These are phyloP conservation scores for Litchi chinensis DNA, from an alignment of 345 rosid genomes.

Conservation along the genomic window DNA sequence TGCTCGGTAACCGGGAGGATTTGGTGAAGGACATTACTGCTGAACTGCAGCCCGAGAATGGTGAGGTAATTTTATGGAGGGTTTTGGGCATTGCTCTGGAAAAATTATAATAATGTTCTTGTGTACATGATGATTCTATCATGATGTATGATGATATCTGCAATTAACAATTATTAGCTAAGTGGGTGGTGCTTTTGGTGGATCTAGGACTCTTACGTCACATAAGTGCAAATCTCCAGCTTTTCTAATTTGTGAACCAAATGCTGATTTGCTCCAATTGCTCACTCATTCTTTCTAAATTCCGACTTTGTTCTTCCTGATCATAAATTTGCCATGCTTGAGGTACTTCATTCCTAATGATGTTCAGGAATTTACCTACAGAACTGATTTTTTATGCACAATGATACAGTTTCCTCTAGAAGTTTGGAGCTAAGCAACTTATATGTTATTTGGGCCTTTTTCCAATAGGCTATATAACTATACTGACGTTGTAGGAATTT, in stretches of 20 bases:
- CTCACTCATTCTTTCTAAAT: not conserved
- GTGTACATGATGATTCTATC: not conserved
- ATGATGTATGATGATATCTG: conserved; percentile 2
- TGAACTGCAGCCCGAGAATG: conserved; percentile 68
- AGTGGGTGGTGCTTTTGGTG: conserved; percentile 9
- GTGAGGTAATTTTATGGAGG: conserved; percentile 63
- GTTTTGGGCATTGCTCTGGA: conserved; percentile 20
- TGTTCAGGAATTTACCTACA: not conserved
- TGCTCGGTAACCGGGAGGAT: conserved; percentile 93
- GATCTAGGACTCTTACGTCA: not conserved
- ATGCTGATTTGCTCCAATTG: not conserved
- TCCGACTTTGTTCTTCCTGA: not conserved
- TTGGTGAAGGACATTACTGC: conserved; percentile 81
- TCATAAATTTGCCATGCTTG: not conserved
- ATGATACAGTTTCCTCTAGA: not conserved
- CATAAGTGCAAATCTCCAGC: not conserved
- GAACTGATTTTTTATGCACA: not conserved
- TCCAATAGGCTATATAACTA: not conserved
- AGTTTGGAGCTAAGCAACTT: not conserved
- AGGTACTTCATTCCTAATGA: not conserved
- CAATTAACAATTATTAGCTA: not conserved
- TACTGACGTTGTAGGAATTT: not conserved
- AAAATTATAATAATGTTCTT: not conserved
- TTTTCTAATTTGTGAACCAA: not conserved
- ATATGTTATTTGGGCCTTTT: not conserved